These are phyloP conservation scores for Cercophora samala DNA, from an alignment of 495 filamentous ascomycete species.

Conservation along the genomic window DNA sequence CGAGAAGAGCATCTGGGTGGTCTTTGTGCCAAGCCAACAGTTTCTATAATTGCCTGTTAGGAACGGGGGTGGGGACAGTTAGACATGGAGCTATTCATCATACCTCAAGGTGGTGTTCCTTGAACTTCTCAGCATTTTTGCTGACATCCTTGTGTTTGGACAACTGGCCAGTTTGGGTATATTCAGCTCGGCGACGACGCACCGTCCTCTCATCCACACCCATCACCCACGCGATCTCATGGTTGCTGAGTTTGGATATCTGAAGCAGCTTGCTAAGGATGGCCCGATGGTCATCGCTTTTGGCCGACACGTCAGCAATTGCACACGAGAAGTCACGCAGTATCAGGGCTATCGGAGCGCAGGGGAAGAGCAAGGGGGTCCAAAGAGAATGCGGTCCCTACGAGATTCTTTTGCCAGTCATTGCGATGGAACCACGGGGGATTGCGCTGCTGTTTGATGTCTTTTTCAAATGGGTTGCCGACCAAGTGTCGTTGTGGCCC, in stretches of 20 bases:
- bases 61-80: not conserved
- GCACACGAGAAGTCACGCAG: not conserved
- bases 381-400: not conserved
- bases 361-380: not conserved
- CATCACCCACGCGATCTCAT: conserved; percentile 28
- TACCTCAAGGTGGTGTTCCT: conserved; percentile 28
- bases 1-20: conserved; percentile 29
- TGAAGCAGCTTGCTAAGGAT: conserved; percentile 25
- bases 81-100: not conserved
- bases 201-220: conserved; percentile 27
- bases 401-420: conserved; percentile 28
- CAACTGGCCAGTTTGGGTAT: conserved; percentile 22
- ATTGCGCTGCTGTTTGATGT: conserved; percentile 1
- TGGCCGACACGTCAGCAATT: not conserved
- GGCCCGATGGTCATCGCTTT: conserved; percentile 20
- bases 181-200: conserved; percentile 27
- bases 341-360: not conserved
- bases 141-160: conserved; percentile 25
- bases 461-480: conserved; percentile 7
- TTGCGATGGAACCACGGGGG: conserved; percentile 7
- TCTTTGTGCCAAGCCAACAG: conserved; percentile 29
- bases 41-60: conserved; percentile 20
- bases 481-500: not conserved
- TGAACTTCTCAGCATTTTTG: conserved; percentile 35
- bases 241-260: conserved; percentile 28